Conservation (phyloP, 768 basidiomycete genomes). For the Pleurotus ostreatus region DNA sequence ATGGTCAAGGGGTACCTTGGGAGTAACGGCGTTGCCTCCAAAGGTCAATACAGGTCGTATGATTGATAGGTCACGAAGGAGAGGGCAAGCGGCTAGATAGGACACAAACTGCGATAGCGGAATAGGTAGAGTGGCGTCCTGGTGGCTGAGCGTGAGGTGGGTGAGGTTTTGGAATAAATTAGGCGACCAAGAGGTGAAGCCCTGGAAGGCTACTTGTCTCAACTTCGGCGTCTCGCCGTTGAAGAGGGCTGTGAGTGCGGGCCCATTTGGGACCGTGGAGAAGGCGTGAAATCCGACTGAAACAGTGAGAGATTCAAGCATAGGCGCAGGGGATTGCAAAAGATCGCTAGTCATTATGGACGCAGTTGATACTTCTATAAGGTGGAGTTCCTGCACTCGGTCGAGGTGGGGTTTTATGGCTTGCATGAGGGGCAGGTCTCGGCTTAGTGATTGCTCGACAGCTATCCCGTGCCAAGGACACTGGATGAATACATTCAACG, state of each 20-base stretch:
- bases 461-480: background rate
- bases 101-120: background rate
- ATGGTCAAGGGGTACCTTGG: background rate
- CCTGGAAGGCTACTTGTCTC: background rate
- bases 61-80: slow-evolving; percentile 1
- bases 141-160: slow-evolving; percentile 4
- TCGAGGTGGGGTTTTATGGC: background rate
- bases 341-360: background rate
- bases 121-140: background rate
- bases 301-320: background rate
- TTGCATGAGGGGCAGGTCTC: slow-evolving; percentile 1
- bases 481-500: slow-evolving; percentile 5
- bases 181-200: slow-evolving; percentile 6
- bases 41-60: slow-evolving; percentile 1
- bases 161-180: slow-evolving; percentile 3
- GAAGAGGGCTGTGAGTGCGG: background rate
- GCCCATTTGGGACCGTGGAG: background rate
- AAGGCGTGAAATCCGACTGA: slow-evolving; percentile 1
- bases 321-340: background rate
- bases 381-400: background rate
- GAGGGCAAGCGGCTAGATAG: background rate
- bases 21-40: background rate
- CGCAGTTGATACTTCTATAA: background rate
- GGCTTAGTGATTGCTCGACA: background rate
- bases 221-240: background rate